Conservation (phyloP, 805 yeast genomes). For the Diddensiella transvaalensis region DNA sequence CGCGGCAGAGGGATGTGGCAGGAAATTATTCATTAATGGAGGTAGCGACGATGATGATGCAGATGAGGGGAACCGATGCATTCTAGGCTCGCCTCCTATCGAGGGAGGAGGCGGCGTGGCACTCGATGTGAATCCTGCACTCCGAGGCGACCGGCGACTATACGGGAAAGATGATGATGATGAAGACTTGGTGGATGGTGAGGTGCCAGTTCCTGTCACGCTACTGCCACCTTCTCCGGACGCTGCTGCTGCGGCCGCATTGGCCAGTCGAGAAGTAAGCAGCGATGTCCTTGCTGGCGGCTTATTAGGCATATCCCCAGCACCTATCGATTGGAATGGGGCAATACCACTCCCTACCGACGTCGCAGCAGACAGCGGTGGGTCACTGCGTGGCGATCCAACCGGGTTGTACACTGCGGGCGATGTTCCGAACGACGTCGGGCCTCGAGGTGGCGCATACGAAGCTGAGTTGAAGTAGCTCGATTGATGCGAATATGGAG, state of each 20-base stretch:
- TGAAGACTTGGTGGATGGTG: background rate
- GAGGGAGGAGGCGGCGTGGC: background rate
- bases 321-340: background rate
- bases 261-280: conserved; percentile 35
- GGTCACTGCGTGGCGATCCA: conserved; percentile 10
- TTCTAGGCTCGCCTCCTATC: background rate
- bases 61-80: background rate
- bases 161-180: background rate
- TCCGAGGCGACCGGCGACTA: background rate
- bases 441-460: conserved; percentile 4
- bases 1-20: conserved; percentile 36
- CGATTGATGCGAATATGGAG: conserved; percentile 1
- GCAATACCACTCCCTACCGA: background rate
- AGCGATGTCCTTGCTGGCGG: conserved; percentile 26
- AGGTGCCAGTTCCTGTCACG: background rate
- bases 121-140: too few species aligned
- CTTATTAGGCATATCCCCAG: background rate
- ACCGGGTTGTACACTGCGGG: background rate
- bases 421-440: background rate
- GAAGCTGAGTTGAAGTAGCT: conserved; percentile 4
- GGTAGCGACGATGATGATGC: conserved; percentile 6
- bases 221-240: background rate
- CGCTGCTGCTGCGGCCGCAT: conserved; percentile 14
- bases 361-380: background rate
- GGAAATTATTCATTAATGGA: conserved; percentile 23